Percentiles rank a stretch among this genome's conserved stretches.
These are phyloP conservation scores for Pseudopithomyces chartarum DNA, from an alignment of 2,329 filamentous ascomycete genomes.

Conservation along the genomic window DNA sequence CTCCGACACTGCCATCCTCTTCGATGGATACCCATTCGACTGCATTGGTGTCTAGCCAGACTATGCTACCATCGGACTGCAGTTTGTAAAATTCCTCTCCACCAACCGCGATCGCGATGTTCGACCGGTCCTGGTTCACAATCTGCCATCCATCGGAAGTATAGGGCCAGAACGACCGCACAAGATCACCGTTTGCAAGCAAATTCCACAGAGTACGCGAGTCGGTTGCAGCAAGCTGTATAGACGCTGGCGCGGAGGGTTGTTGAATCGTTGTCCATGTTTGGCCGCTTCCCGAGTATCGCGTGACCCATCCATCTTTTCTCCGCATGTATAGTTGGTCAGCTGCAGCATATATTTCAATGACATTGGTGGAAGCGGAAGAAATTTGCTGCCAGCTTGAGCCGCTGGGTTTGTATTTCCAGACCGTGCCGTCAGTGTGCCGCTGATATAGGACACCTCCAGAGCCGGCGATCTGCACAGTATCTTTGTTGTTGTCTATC, in stretches of 20 bases:
- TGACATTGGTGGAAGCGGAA: constrained; percentile 23
- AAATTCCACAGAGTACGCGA: constrained; percentile 32
- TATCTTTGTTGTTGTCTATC: constrained; percentile 32
- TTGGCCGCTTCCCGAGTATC: constrained; percentile 26
- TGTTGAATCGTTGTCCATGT: constrained; percentile 30
- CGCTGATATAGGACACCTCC: constrained; percentile 31
- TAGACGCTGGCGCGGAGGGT: constrained; percentile 17
- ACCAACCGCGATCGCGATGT: constrained; percentile 29
- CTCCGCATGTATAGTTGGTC: constrained; percentile 34
- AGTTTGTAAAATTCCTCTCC: constrained; percentile 38
- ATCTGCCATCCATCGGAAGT: constrained; percentile 23
- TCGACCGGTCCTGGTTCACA: constrained; percentile 28
- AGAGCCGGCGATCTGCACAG: constrained; percentile 32
- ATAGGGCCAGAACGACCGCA: constrained; percentile 31
- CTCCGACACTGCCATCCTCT: constrained; percentile 14
- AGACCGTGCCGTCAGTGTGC: constrained; percentile 33
- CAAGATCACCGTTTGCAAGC: constrained; percentile 29
- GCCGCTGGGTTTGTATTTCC: constrained; percentile 22
- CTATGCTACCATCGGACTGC: constrained; percentile 27
- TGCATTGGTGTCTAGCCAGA: constrained; percentile 29
- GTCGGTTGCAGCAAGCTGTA: constrained; percentile 32
- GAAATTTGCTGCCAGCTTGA: constrained; percentile 30
- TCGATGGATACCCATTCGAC: constrained; percentile 31
- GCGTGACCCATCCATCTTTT: constrained; percentile 35
- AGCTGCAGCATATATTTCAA: constrained; percentile 32